Evolutionary conservation across 73 alveolate genomes (phyloP), one percentile per base, ranked within the genome.

Genomic region (Tetrahymena thermophila): DNA sequence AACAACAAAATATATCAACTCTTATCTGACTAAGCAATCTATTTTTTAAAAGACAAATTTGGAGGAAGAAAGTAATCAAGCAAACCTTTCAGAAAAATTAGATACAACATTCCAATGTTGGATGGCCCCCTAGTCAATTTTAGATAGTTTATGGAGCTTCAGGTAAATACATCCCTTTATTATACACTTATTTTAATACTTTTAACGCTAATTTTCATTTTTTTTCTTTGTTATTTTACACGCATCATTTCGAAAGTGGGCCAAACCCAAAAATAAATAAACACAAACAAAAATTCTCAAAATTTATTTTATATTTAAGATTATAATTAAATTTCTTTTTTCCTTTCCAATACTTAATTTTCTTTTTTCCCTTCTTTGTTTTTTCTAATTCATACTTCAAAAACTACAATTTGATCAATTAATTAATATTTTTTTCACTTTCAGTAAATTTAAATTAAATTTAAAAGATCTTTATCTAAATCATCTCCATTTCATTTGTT

Each of bases 241-340:
- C 89, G 89, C 89, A 71, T 71, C 89, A 71, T 71, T 71, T 71
- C 89, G 11, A 71, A 71, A 71, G 89, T 71, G 89, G 89, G 89
- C 89, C 89, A 71, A 71, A 71, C 89, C 89, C 89, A 71, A 71
- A 71, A 71, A 71, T 71, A 71, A 71, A 71, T 71, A 71, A 31
- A 71, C 89, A 71, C 89, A 71, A 71, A 71, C 89, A 71, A 71
- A 71, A 71, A 71, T 71, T 71, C 89, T 71, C 37, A 71, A 71
- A 71, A 71, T 71, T 71, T 71, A n/a, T n/a, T 71, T 71, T 3
- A 71, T 25, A 71, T 71, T 4, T 71, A 23, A 71, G 43, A 71
- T 71, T 71, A 71, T 71, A 71, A 71, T 28, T 71, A 71, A 71
- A 71, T 71, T 71, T 71, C 14, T 25, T 71, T 71, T 31, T 71